Evolutionary conservation across 2,329 filamentous ascomycete genomes (phyloP).

Genomic region (Penicillium sp.): DNA sequence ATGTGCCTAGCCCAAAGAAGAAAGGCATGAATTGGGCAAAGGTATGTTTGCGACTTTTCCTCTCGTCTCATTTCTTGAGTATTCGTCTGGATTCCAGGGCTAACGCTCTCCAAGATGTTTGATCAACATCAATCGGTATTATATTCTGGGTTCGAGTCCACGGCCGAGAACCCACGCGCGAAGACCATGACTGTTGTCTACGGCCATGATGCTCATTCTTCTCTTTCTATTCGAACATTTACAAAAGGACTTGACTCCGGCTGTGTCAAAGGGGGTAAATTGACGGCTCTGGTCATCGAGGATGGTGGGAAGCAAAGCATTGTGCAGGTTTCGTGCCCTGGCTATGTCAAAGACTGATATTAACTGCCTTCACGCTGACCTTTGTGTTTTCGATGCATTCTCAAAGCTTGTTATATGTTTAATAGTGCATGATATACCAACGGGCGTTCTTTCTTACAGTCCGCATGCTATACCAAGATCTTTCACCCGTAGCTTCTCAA

Average conservation of each 20-base stretch:
- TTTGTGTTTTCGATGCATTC: background rate
- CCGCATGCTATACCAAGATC: background rate
- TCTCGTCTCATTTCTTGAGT: background rate
- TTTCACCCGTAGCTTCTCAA: background rate
- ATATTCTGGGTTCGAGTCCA: conserved; percentile 20
- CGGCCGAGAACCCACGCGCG: conserved; percentile 20
- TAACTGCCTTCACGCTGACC: background rate
- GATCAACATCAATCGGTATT: conserved; percentile 49
- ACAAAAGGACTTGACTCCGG: conserved; percentile 84
- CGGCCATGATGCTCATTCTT: conserved; percentile 78
- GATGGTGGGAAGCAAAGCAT: conserved; percentile 48
- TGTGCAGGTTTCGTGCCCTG: conserved; percentile 46
- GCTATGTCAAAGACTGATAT: conserved; percentile 26
- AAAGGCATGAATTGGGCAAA: conserved; percentile 68
- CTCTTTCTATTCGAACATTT: conserved; percentile 67
- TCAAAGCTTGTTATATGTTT: background rate
- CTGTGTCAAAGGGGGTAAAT: conserved; percentile 72
- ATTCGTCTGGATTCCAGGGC: background rate
- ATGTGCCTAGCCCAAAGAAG: conserved; percentile 55
- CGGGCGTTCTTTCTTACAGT: background rate
- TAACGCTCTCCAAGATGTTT: conserved; percentile 44
- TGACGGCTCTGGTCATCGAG: conserved; percentile 77
- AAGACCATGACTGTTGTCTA: conserved; percentile 72
- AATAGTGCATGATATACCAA: background rate
- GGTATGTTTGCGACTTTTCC: conserved; percentile 29